Conservation (phyloP, 129 eudicot genomes). For the Flaveria ramosissima region DNA sequence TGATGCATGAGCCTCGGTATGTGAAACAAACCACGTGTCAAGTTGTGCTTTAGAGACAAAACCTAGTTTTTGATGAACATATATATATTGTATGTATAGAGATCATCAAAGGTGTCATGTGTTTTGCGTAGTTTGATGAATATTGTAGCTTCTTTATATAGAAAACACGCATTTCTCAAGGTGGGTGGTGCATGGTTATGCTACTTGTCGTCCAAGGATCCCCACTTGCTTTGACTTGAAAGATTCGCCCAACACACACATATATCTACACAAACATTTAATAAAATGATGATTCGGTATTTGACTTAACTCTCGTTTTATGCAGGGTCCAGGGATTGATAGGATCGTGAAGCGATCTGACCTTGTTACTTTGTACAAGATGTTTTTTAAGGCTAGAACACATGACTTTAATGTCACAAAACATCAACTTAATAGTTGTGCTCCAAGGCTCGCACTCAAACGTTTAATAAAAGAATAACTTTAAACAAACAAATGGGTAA, state of each 20-base stretch:
- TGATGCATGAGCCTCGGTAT: conserved; percentile 31
- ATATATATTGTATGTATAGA: background rate
- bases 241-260: conserved; percentile 14
- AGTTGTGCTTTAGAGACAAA: conserved; percentile 30
- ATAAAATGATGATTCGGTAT: too few species aligned
- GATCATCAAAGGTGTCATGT: conserved; percentile 26
- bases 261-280: too few species aligned
- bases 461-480: too few species aligned
- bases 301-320: too few species aligned
- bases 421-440: too few species aligned
- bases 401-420: too few species aligned
- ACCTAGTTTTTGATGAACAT: conserved; percentile 14
- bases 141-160: conserved; percentile 8
- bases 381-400: too few species aligned
- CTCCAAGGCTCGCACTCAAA: too few species aligned
- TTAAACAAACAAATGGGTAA: too few species aligned
- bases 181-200: conserved; percentile 35
- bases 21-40: conserved; percentile 32
- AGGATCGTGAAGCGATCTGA: too few species aligned
- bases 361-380: too few species aligned
- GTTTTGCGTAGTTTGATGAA: conserved; percentile 37
- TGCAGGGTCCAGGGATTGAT: too few species aligned
- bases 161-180: conserved; percentile 35
- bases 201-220: conserved; percentile 35
- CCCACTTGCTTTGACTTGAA: conserved; percentile 39